These are phyloP conservation scores for Phialophora expanda DNA, from an alignment of 2,329 filamentous ascomycete genomes.

Conservation along the genomic window DNA sequence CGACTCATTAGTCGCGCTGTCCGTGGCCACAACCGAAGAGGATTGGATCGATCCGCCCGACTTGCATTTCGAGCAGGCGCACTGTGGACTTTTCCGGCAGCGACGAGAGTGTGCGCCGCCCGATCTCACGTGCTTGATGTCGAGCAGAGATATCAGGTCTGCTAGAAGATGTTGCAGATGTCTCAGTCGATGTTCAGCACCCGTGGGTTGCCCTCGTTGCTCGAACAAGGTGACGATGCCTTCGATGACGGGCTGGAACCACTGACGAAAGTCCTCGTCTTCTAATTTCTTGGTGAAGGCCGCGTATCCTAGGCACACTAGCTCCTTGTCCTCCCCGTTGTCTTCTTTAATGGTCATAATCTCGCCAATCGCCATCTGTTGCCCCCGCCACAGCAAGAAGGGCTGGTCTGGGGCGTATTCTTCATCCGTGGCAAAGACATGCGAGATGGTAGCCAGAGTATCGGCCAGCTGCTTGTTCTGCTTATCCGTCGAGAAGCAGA, in stretches of 20 bases:
- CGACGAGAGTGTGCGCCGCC: not conserved
- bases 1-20: too few species aligned
- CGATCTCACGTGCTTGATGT: not conserved
- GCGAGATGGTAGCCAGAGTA: not conserved
- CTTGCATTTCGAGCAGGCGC: not conserved
- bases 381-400: not conserved
- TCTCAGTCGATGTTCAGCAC: not conserved
- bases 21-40: not conserved
- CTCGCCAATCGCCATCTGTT: constrained; percentile 3
- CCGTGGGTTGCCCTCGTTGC: not conserved
- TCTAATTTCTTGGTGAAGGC: not conserved
- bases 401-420: not conserved
- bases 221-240: not conserved
- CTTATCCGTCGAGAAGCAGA: constrained; percentile 1
- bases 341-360: constrained; percentile 1
- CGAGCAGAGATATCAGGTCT: not conserved
- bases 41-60: not conserved
- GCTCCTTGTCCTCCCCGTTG: not conserved
- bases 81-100: not conserved
- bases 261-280: not conserved
- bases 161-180: not conserved
- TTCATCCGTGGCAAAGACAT: not conserved
- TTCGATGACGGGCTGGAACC: not conserved
- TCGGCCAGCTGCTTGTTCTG: not conserved
- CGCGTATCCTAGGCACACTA: not conserved